Base-by-base conservation (phyloP, 768 basidiomycete species). In the Strobilomyces dryophilus region DNA sequence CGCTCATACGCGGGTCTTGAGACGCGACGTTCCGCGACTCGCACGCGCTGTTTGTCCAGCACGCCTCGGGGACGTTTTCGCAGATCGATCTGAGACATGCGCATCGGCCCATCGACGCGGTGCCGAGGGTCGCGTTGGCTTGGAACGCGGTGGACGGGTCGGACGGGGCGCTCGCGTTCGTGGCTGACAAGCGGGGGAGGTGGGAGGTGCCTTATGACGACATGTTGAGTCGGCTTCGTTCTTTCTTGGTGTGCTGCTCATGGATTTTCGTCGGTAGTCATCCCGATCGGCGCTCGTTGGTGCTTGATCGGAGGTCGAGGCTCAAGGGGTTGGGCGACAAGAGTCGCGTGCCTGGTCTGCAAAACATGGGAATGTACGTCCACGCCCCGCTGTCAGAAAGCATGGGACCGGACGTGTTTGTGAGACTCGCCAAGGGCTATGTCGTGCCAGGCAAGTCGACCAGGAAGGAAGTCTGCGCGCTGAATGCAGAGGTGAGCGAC, bases 161-260 rank as follows among this genome's bases (percentile, higher is more conserved):
- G 12, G 60, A 69, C 1, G 87, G 88, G 4, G 75, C 82, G 3
- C 65, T 93, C 41, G 73, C 83, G 7, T 92, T 92, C 58, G 82
- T 86, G 11, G 66, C 79, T 2, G 87, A 87, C 48, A 71, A 68
- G n/a, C 72, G 70, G 39, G 56, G 62, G 6, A 65, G 64, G 36
- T 84, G 80, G 76, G 87, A 91, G 60, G 65, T 85, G 3, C 91
- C 91, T 3, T 92, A 87, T 54, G 91, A 93, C 57, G 91, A 93
- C 61, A 61, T 85, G 90, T 90, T 61, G 49, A 83, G 70, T 15
- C 12, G n/a, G 15, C 11, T 29, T 18, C 10, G 34, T 6, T 8
- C 40, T 53, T 24, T 34, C 17, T 32, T 24, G 3, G 14, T 36
- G n/a, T 8, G 17, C 18, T 44, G 4, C 20, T 60, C 48, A 58